These are phyloP conservation scores for Kodamaea kakaduensis DNA, from an alignment of 805 yeast species.

Conservation along the genomic window DNA sequence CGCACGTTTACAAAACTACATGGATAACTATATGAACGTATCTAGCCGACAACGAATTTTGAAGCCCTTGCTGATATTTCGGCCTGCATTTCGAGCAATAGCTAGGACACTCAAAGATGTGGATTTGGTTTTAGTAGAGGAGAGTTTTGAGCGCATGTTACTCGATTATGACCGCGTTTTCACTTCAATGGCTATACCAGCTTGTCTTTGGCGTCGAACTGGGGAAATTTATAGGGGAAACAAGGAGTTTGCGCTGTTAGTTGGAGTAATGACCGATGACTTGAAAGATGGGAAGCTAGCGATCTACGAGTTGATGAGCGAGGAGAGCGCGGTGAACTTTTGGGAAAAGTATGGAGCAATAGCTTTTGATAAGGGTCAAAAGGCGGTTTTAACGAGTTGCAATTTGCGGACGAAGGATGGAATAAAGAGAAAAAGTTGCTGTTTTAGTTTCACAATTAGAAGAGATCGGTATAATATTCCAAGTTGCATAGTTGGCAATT, in stretches of 20 bases:
- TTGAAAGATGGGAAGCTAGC: conserved; percentile 88
- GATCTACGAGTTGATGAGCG: conserved; percentile 90
- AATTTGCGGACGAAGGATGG: conserved; percentile 82
- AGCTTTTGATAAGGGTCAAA: conserved; percentile 93
- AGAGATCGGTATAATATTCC: conserved; percentile 93
- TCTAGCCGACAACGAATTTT: conserved; percentile 80
- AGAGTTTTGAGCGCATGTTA: conserved; percentile 88
- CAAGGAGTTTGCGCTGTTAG: conserved; percentile 91
- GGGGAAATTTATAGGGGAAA: conserved; percentile 95
- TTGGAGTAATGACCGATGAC: conserved; percentile 86
- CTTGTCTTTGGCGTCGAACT: conserved; percentile 94
- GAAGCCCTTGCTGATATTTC: conserved; percentile 76
- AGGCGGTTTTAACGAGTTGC: conserved; percentile 91
- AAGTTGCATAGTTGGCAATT: conserved; percentile 92
- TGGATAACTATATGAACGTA: conserved; percentile 88
- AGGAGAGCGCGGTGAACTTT: conserved; percentile 91
- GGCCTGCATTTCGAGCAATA: conserved; percentile 92
- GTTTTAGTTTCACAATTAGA: conserved; percentile 90
- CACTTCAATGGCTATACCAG: conserved; percentile 96
- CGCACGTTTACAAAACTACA: conserved; percentile 80
- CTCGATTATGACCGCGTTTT: conserved; percentile 92
- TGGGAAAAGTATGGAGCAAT: conserved; percentile 98
- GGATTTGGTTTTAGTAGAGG: conserved; percentile 88
- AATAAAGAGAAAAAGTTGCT: conserved; percentile 73
- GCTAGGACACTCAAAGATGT: conserved; percentile 87